Conservation (phyloP, 139 green algal species). For the Chara braunii region DNA sequence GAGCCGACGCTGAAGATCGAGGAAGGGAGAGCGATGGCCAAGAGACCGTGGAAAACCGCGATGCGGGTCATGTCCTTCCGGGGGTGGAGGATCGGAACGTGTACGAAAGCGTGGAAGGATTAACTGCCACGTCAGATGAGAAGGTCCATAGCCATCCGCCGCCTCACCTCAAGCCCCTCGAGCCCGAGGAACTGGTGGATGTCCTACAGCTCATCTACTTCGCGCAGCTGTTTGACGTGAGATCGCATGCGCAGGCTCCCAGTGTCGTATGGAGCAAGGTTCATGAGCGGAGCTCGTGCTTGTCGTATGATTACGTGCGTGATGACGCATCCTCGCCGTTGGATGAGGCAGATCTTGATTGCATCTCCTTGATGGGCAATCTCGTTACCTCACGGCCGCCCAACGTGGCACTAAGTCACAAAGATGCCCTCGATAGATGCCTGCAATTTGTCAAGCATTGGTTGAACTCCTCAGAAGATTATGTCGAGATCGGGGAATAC, state of each 20-base stretch:
- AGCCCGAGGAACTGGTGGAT: background rate
- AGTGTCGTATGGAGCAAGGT: background rate
- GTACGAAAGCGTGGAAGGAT: background rate
- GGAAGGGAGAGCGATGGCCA: slow-evolving; percentile 1
- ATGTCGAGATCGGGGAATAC: too few relatives aligned
- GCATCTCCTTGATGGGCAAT: background rate
- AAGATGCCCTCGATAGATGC: slow-evolving; percentile 8
- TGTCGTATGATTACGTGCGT: slow-evolving; percentile 9
- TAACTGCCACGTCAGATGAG: background rate
- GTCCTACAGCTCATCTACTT: slow-evolving; percentile 18
- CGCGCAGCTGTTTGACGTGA: slow-evolving; percentile 10
- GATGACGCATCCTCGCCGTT: slow-evolving; percentile 2
- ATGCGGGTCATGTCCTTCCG: too few relatives aligned
- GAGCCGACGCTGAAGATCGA: too few relatives aligned
- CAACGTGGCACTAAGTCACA: background rate
- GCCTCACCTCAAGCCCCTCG: background rate
- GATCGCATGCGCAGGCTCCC: background rate
- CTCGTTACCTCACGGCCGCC: background rate
- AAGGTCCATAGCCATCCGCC: background rate
- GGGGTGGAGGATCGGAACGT: too few relatives aligned
- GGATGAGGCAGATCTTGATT: slow-evolving; percentile 8
- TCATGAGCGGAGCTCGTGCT: slow-evolving; percentile 12
- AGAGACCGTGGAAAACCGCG: too few relatives aligned
- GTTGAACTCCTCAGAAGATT: too few relatives aligned
- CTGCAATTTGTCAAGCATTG: too few relatives aligned